Conservation (phyloP, 1,139 yeast genomes). For the Debaryomyces udenii region DNA sequence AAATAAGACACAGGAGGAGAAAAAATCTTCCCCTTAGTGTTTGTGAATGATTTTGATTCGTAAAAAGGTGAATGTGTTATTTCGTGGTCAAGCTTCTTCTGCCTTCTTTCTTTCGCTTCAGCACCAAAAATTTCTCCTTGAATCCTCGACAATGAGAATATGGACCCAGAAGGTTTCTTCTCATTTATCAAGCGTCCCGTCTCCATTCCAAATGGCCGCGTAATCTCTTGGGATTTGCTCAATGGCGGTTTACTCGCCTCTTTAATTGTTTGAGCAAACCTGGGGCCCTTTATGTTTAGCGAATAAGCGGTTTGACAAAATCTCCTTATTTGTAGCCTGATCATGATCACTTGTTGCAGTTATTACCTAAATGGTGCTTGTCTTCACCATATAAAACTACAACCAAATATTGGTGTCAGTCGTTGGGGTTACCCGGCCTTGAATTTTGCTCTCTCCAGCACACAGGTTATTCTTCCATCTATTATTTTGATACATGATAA, state of each 20-base stretch:
- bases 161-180: conserved; percentile 11
- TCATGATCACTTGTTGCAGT: neutral
- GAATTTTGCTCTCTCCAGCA: neutral
- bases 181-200: conserved; percentile 33
- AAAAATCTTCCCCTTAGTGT: conserved; percentile 84
- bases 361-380: neutral
- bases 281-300: conserved; percentile 20
- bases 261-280: conserved; percentile 31
- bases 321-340: conserved; percentile 1
- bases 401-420: too few relatives aligned
- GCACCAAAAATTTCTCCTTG: conserved; percentile 33
- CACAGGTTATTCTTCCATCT: neutral
- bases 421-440: neutral
- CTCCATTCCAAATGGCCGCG: conserved; percentile 47
- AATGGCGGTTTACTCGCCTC: conserved; percentile 36
- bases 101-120: conserved; percentile 57
- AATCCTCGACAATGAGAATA: conserved; percentile 27
- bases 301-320: neutral
- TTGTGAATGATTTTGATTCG: conserved; percentile 76
- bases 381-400: neutral
- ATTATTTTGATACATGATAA: neutral
- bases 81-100: conserved; percentile 64
- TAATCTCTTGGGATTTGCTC: conserved; percentile 29
- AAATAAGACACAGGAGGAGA: conserved; percentile 78
- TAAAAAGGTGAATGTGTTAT: conserved; percentile 85